A percentile compares a stretch with the other conserved stretches of the same genome.
Evolutionary conservation across 495 filamentous ascomycete species (phyloP).

Genomic region (Aspergillus kassunensis): DNA sequence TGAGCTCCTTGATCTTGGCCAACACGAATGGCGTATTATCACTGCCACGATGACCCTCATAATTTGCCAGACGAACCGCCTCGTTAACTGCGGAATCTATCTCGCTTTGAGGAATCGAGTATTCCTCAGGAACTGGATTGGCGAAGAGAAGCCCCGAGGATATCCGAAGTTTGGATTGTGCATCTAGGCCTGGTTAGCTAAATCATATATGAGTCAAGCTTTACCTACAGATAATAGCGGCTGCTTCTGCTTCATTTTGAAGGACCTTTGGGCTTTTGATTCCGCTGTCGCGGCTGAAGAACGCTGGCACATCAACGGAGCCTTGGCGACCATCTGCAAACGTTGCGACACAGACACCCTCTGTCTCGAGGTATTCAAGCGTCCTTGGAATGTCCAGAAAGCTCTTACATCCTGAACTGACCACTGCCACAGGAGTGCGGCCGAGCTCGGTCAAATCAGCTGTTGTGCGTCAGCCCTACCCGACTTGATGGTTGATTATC

Average conservation of each 20-base stretch:
- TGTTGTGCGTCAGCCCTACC: constrained; percentile 13
- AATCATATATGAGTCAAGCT: background rate
- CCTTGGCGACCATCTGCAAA: constrained; percentile 74
- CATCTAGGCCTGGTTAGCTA: constrained; percentile 41
- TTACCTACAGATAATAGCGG: constrained; percentile 73
- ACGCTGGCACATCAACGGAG: constrained; percentile 78
- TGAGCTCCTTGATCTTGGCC: constrained; percentile 74
- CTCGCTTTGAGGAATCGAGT: constrained; percentile 63
- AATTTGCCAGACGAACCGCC: constrained; percentile 68
- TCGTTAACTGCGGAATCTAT: constrained; percentile 71
- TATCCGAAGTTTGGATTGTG: constrained; percentile 60
- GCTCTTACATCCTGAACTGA: constrained; percentile 89
- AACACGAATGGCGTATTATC: constrained; percentile 89
- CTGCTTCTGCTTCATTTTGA: constrained; percentile 73
- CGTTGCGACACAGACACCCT: constrained; percentile 80
- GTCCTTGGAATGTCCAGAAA: constrained; percentile 91
- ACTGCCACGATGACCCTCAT: constrained; percentile 65
- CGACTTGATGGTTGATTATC: background rate
- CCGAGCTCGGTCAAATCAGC: constrained; percentile 94
- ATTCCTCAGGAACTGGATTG: constrained; percentile 74
- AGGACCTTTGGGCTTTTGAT: constrained; percentile 71
- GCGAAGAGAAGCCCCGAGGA: constrained; percentile 77
- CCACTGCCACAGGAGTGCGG: constrained; percentile 82
- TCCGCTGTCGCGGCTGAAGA: constrained; percentile 84
- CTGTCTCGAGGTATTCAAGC: constrained; percentile 90